Base-by-base conservation (phyloP, 2,329 filamentous ascomycete species). In the Aspergillus aculeatinus region DNA sequence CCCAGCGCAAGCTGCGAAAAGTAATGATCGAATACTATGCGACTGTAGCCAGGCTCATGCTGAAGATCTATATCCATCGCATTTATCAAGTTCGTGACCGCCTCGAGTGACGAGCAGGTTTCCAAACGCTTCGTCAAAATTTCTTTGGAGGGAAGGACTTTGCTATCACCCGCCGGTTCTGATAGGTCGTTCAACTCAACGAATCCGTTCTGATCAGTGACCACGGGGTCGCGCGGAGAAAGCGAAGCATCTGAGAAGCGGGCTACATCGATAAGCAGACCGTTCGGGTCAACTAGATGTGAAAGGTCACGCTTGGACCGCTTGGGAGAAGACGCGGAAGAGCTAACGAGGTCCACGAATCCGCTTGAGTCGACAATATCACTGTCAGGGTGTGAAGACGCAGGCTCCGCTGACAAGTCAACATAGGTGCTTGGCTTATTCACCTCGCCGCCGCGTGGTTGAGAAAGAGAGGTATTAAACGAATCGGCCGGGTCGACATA, bases 1-100 rank as follows among this genome's bases (percentile, higher is more conserved):
- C 55, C 31, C 25, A 42, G 27, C 49, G 16, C n/a, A 27, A 39
- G 67, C 14, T 51, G 64, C 33, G 63, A 54, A 33, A 77, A 60
- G 49, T 78, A 60, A 25, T 68, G 67, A 31, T 69, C 59, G 58
- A 78, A 74, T 54, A 76, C 73, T 59, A 70, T 60, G 19, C 67
- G 73, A 57, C 76, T 77, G 54, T 72, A 72, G 10, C 62, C 61
- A 5, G 76, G 75, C 48, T 75, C 68, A n/a, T 65, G 66, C 55
- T 67, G 69, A 27, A 77, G 67, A 57, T 77, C 70, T 39, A 77
- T 67, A 25, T 65, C 60, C 29, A 75, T 54, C 50, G 65, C 63
- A 10, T 67, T 65, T 42, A 74, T 59, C 12, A 71, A 59, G 14
- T 68, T 64, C 58, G 67, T 70, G 10, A 73, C 66, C 64, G 72